Base-by-base conservation (phyloP, 495 filamentous ascomycete species). In the Cetradonia linearis region DNA sequence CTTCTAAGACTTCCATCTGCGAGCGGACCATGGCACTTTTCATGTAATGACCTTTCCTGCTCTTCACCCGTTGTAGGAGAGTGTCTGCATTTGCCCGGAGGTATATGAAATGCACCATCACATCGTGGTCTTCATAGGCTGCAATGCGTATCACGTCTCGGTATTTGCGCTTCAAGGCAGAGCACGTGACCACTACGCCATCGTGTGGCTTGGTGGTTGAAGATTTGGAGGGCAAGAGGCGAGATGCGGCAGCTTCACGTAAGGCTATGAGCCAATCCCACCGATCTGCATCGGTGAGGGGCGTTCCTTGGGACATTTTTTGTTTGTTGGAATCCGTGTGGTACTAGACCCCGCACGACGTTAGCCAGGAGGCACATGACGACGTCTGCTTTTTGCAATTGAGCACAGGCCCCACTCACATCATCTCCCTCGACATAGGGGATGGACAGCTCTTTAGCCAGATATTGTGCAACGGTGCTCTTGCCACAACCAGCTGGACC, bases 181-280 rank as follows among this genome's bases (percentile, higher is more conserved):
- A 95, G 79, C 94, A 99, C 53, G 94, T 95, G 58, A 99, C 79
- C 25, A 99, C 88, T 30, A 96, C 95, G 55, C 92, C 94, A 37
- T 82, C 74, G 0, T 82, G 77, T 2, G 78, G 78, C 40, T 73
- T 68, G 60, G 65, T 73, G 60, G 70, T 68, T 63, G 74, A 74
- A 6, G 70, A 55, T 50, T 73, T 70, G 34, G 81, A 78, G 36
- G 67, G 70, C 33, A 81, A 77, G 28, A 91, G 80, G 36, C 77
- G 77, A 23, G 75, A 69, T 63, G 89, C 81, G 36, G 91, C 87
- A 60, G 89, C 84, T 65, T 95, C 82, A 66, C 94, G 89, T 6
- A 97, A 81, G 27, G 81, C 77, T 62, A 91, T 92, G 50, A 99
- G 84, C 94, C 94, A 99, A 76, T 95, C 92, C 94, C 94, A 97